These are phyloP conservation scores for Tetrapisispora taiwanensis DNA, from an alignment of 805 yeast species.

Conservation along the genomic window DNA sequence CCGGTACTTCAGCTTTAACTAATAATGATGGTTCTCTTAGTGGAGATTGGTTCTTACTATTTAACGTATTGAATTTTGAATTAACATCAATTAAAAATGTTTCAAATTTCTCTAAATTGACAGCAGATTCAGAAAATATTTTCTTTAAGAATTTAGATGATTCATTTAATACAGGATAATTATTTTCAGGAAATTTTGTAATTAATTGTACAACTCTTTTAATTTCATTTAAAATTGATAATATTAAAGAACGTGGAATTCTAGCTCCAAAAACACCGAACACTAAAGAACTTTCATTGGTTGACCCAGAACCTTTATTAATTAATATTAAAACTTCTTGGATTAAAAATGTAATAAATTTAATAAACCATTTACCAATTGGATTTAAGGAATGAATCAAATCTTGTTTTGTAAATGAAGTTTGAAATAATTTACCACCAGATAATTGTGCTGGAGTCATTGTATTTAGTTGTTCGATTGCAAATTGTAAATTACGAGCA, in stretches of 20 bases:
- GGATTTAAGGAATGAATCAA: conserved; percentile 60
- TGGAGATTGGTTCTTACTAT: conserved; percentile 22
- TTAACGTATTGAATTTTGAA: conserved; percentile 20
- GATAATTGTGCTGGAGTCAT: conserved; percentile 32
- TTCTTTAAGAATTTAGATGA: conserved; percentile 24
- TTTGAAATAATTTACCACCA: conserved; percentile 37
- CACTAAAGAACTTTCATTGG: conserved; percentile 33
- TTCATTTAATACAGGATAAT: conserved; percentile 31
- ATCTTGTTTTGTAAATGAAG: conserved; percentile 51
- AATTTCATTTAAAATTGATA: conserved; percentile 57
- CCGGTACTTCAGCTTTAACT: conserved; percentile 53
- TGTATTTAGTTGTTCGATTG: conserved; percentile 27
- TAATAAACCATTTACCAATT: conserved; percentile 76
- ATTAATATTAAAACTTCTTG: conserved; percentile 57
- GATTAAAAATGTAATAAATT: conserved; percentile 56
- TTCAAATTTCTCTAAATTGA: conserved; percentile 48
- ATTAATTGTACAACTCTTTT: conserved; percentile 48
- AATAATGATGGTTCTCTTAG: conserved; percentile 33
- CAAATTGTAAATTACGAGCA: conserved; percentile 28
- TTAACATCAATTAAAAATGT: conserved; percentile 52
- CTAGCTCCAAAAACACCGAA: conserved; percentile 55
- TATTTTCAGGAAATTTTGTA: conserved; percentile 46
- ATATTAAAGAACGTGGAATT: conserved; percentile 56
- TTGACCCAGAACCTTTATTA: conserved; percentile 11
- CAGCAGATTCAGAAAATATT: conserved; percentile 37